A percentile compares a stretch with the other conserved stretches of the same genome.
Conservation (phyloP, 1,284 basidiomycete species). For the Trametes sp. region DNA sequence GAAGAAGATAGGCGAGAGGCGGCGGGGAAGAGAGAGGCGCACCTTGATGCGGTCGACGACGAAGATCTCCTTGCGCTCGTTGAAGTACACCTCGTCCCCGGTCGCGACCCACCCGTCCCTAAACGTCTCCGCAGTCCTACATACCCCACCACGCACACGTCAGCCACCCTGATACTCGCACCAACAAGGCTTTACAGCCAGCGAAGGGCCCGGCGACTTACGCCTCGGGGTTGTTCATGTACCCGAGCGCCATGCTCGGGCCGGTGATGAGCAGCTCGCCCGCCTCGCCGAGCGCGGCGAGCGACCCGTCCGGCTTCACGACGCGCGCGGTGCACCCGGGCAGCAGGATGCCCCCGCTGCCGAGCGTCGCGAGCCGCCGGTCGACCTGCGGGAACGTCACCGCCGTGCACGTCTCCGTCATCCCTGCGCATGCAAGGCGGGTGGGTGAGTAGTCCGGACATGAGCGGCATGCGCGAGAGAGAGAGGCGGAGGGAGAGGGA, state of each 20-base stretch:
- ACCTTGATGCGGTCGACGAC: constrained; percentile 56
- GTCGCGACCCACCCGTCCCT: constrained; percentile 55
- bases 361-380: constrained; percentile 38
- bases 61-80: constrained; percentile 50
- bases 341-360: constrained; percentile 50
- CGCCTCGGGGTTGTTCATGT: constrained; percentile 51
- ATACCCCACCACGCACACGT: too few species aligned
- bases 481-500: neutral
- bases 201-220: constrained; percentile 38
- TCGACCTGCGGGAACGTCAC: constrained; percentile 43
- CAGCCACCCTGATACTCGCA: too few species aligned
- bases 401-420: constrained; percentile 59
- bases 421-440: constrained; percentile 40
- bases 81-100: constrained; percentile 52
- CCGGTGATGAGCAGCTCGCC: constrained; percentile 53
- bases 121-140: constrained; percentile 53
- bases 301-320: constrained; percentile 50
- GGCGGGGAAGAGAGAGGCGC: neutral
- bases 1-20: neutral
- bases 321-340: constrained; percentile 49
- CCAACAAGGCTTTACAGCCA: neutral
- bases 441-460: too few species aligned
- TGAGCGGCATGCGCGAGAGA: too few species aligned
- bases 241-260: constrained; percentile 50
- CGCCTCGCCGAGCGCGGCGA: constrained; percentile 47